Evolutionary conservation across 23 red algal species (phyloP).

Genomic region (Gracilaria vermiculophylla): DNA sequence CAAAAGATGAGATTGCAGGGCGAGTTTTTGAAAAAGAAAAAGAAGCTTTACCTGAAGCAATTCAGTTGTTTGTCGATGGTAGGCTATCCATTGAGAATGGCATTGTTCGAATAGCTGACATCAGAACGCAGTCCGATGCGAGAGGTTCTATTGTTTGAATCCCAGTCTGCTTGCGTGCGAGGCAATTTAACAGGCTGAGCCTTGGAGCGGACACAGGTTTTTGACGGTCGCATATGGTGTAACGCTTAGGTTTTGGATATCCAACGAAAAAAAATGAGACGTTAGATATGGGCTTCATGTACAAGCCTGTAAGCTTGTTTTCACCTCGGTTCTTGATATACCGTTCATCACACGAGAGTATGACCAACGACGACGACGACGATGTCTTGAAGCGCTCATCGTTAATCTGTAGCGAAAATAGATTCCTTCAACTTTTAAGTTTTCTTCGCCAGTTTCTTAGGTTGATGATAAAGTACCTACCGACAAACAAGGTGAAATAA

Average conservation of each 20-base stretch:
- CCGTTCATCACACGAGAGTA: too few relatives aligned
- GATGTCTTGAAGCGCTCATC: too few relatives aligned
- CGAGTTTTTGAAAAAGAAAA: slow-evolving; percentile 95
- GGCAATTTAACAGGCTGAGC: not conserved
- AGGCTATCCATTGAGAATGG: slow-evolving; percentile 60
- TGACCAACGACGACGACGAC: too few relatives aligned
- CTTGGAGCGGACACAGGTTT: not conserved
- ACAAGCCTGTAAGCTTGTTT: too few relatives aligned
- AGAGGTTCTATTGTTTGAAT: not conserved
- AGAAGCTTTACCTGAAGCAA: slow-evolving; percentile 80
- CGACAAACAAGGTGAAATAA: not conserved
- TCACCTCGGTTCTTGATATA: too few relatives aligned
- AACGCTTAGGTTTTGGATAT: not conserved
- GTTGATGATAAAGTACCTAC: slow-evolving; percentile 86
- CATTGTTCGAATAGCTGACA: slow-evolving; percentile 10
- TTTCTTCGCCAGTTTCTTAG: slow-evolving; percentile 66
- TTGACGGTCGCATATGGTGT: not conserved
- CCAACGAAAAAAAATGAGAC: not conserved
- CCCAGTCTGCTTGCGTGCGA: not conserved
- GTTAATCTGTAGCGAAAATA: too few relatives aligned
- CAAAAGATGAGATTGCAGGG: slow-evolving; percentile 62
- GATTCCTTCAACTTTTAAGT: too few relatives aligned
- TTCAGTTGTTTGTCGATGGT: slow-evolving; percentile 70
- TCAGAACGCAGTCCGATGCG: not conserved
- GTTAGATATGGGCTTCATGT: too few relatives aligned